Conservation (phyloP, 768 basidiomycete genomes). For the Termitomyces sp. region DNA sequence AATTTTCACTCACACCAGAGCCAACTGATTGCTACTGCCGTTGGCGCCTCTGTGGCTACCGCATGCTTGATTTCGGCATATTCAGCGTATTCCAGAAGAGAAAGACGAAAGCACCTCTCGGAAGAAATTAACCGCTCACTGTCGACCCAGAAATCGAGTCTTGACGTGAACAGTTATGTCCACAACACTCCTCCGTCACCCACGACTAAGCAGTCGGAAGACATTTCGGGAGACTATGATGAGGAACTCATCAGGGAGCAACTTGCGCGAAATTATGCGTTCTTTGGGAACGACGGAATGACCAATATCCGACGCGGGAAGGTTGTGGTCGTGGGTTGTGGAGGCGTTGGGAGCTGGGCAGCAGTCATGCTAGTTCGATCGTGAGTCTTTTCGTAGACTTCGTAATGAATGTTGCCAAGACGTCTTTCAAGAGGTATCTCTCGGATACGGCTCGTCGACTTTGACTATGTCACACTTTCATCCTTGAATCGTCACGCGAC, state of each 20-base stretch:
- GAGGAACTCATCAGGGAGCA: conserved; percentile 86
- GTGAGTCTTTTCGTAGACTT: conserved; percentile 35
- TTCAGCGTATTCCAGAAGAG: conserved; percentile 37
- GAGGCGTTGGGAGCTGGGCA: conserved; percentile 95
- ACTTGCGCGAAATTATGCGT: conserved; percentile 89
- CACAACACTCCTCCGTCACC: conserved; percentile 5
- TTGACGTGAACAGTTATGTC: conserved; percentile 8
- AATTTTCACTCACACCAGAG: conserved; percentile 40
- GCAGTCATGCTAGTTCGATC: conserved; percentile 91
- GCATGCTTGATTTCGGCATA: conserved; percentile 56
- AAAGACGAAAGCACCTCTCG: conserved; percentile 48
- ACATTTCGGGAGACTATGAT: conserved; percentile 36
- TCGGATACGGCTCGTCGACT: conserved; percentile 80
- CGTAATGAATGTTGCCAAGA: neutral
- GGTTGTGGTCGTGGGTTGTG: conserved; percentile 91
- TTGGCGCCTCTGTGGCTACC: conserved; percentile 58
- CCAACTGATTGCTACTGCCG: conserved; percentile 62
- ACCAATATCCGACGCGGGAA: conserved; percentile 60
- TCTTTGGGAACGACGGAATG: conserved; percentile 91
- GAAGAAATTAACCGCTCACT: conserved; percentile 53
- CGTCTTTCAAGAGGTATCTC: conserved; percentile 53
- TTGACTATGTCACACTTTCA: conserved; percentile 93
- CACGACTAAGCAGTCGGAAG: conserved; percentile 2
- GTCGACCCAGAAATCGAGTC: conserved; percentile 20
- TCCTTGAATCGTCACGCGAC: conserved; percentile 95